Conservation (phyloP, 352 stramenopile species). For the Phytophthora citrophthora region DNA sequence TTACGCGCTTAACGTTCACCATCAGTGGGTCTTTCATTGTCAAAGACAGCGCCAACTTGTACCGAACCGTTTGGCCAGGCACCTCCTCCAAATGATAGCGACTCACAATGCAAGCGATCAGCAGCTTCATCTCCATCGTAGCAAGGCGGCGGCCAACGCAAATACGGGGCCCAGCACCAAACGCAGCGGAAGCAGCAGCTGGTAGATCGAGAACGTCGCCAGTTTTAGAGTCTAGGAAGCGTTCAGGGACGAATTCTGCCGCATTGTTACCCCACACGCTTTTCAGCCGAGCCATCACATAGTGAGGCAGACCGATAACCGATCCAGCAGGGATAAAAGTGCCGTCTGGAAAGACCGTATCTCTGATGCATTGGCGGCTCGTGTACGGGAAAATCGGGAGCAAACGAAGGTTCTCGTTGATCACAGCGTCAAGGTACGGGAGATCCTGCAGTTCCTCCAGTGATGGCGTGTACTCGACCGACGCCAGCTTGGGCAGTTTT, state of each 20-base stretch:
- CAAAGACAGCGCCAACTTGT: slow-evolving; percentile 44
- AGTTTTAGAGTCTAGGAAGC: slow-evolving; percentile 36
- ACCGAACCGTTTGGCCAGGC: slow-evolving; percentile 32
- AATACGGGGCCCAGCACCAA: slow-evolving; percentile 51
- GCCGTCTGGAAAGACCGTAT: slow-evolving; percentile 56
- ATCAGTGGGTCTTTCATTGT: slow-evolving; percentile 36
- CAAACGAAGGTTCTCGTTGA: slow-evolving; percentile 58
- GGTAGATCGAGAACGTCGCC: slow-evolving; percentile 28
- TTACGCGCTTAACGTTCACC: slow-evolving; percentile 13
- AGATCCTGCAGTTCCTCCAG: slow-evolving; percentile 37
- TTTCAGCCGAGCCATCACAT: slow-evolving; percentile 41
- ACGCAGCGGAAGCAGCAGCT: slow-evolving; percentile 51
- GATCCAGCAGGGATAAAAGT: slow-evolving; percentile 39
- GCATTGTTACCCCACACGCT: slow-evolving; percentile 48
- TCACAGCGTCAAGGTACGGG: slow-evolving; percentile 39
- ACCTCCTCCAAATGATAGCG: slow-evolving; percentile 45
- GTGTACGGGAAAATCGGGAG: slow-evolving; percentile 54
- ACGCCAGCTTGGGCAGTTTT: slow-evolving; percentile 3
- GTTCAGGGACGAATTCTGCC: slow-evolving; percentile 45
- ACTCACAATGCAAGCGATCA: slow-evolving; percentile 45
- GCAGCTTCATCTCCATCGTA: slow-evolving; percentile 68
- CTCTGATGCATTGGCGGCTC: slow-evolving; percentile 27
- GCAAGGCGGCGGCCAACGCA: slow-evolving; percentile 63
- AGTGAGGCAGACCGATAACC: slow-evolving; percentile 37
- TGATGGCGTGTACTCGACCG: slow-evolving; percentile 13